Evolutionary conservation across 176 grass and related monocot genomes (phyloP), one percentile per base, ranked within the genome.

Genomic region (Zoysia japonica): DNA sequence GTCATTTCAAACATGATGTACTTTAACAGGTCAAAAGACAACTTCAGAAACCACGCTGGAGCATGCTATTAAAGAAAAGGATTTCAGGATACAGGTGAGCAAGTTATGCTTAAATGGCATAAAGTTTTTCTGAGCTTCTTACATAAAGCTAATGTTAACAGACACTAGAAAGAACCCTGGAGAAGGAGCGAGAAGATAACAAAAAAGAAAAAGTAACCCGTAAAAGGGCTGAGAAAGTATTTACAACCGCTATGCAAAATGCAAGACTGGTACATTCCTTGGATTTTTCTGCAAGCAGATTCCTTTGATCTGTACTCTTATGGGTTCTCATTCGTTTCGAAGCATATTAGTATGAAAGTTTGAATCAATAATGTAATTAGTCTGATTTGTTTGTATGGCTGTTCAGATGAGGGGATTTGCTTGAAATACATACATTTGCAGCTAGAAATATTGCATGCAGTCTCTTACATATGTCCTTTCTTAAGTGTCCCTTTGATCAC

Each of bases 41-140:
- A 73, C 51, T 16, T 47, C 44, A 0, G 92, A 99, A 85, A 77
- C 74, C 64, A 57, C 82, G 78, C 67, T 82, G 86, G 92, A 89
- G 17, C 96, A 95, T 41, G 85, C 88, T 45, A 52, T 81, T 72
- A 92, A 85, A 76, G 96, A 95, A 77, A 99, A 93, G 63, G 96
- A 99, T 46, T 84, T 89, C 63, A 99, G 96, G 81, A 91, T 99
- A 84, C 96, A 99, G 92, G 96, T 99, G 54, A 61, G 78, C 49
- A 70, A 7, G 0, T 36, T 68, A 39, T 78, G 47, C 51, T 72
- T 83, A 67, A 78, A 74, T 71, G 47, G 15, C n/a, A 53, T 19
- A 28, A 50, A 17, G 61, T 41, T 77, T 80, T 11, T 74, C 52
- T 44, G 48, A 65, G 71, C 50, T 78, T 72, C 52, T 91, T 70